A percentile compares a stretch with the other conserved stretches of the same genome.
phyloP scores from a whole-genome alignment of 2,329 filamentous ascomycete genomes.

The Leptosphaerulina australis region DNA sequence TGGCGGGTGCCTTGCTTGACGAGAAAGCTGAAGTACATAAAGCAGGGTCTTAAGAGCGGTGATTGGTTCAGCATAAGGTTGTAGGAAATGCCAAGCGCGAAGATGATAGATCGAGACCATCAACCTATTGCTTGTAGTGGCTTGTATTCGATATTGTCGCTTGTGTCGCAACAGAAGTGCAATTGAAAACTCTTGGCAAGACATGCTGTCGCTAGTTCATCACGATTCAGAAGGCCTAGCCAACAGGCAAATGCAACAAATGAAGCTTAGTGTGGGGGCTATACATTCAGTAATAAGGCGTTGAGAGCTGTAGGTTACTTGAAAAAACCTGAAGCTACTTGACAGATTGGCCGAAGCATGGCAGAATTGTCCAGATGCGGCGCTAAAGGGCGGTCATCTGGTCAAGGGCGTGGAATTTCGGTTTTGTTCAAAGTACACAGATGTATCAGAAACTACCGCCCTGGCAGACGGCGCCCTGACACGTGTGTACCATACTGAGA shows the following conservation, averaged over 20 bases:
- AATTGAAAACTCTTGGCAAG: background rate
- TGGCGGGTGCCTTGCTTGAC: background rate
- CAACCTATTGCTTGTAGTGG: background rate
- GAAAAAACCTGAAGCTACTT: background rate
- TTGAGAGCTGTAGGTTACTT: background rate
- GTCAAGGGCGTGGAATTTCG: background rate
- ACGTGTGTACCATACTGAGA: background rate
- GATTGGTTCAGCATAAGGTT: background rate
- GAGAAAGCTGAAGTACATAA: background rate
- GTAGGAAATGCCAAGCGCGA: background rate
- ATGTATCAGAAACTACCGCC: background rate
- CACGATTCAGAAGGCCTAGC: background rate
- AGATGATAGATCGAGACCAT: background rate
- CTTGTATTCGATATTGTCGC: background rate
- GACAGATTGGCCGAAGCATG: background rate
- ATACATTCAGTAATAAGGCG: background rate
- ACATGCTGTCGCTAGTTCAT: background rate
- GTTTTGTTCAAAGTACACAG: background rate
- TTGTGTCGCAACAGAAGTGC: background rate
- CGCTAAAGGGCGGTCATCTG: background rate
- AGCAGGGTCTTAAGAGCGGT: background rate
- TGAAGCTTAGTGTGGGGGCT: background rate
- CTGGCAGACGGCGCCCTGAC: background rate
- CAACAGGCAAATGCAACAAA: background rate
- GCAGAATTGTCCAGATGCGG: background rate